These are phyloP conservation scores for Cryptococcus sp. DNA, from an alignment of 1,284 basidiomycete genomes.

Conservation along the genomic window DNA sequence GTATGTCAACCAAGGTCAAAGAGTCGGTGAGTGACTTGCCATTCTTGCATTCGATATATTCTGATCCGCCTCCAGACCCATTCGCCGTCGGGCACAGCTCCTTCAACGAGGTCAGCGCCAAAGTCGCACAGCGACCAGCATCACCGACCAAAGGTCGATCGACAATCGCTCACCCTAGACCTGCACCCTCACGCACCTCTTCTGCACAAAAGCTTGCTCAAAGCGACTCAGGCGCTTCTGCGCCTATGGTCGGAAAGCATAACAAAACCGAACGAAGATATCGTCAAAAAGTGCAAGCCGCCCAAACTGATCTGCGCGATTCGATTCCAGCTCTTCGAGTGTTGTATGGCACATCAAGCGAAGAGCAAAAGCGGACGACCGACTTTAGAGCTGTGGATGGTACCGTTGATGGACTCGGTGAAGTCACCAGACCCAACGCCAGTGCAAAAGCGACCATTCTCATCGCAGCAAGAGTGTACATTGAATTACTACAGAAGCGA, in stretches of 20 bases:
- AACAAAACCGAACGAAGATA: slow-evolving; percentile 54
- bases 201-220: slow-evolving; percentile 1
- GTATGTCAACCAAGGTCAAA: no score
- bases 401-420: slow-evolving; percentile 50
- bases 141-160: neutral
- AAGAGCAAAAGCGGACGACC: slow-evolving; percentile 45
- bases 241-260: slow-evolving; percentile 45
- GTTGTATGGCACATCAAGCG: slow-evolving; percentile 49
- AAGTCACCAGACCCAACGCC: slow-evolving; percentile 50
- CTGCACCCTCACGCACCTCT: neutral
- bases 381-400: slow-evolving; percentile 47
- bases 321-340: slow-evolving; percentile 50
- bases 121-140: neutral
- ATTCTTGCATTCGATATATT: no score
- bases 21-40: no score
- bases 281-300: slow-evolving; percentile 52
- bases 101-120: neutral
- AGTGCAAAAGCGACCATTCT: slow-evolving; percentile 52
- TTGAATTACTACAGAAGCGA: slow-evolving; percentile 48
- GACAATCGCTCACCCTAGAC: neutral
- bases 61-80: neutral
- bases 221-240: neutral
- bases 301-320: slow-evolving; percentile 52
- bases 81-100: neutral
- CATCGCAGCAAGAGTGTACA: slow-evolving; percentile 51